These are phyloP conservation scores for Thelephora aurantiotincta DNA, from an alignment of 768 basidiomycete species.

Conservation along the genomic window DNA sequence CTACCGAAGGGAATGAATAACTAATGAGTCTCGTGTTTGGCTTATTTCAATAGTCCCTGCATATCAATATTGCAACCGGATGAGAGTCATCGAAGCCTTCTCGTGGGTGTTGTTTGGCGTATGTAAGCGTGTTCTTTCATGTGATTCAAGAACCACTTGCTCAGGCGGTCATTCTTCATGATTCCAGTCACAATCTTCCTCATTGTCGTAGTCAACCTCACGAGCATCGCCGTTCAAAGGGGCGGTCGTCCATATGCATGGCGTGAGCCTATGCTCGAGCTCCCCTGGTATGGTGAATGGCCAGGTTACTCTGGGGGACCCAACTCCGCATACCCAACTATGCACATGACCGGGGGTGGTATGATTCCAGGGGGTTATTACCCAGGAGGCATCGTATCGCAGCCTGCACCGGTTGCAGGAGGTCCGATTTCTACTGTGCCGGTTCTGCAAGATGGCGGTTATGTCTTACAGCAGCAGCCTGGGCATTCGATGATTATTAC, in stretches of 20 bases:
- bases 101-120: constrained; percentile 60
- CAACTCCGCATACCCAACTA: neutral
- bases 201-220: constrained; percentile 40
- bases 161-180: neutral
- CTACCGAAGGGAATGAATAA: no score
- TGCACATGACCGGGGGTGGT: neutral
- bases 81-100: constrained; percentile 68
- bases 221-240: constrained; percentile 32
- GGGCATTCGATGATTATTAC: constrained; percentile 59
- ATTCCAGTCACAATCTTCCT: constrained; percentile 33
- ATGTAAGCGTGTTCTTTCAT: constrained; percentile 19
- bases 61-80: constrained; percentile 55
- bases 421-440: neutral
- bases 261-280: constrained; percentile 43
- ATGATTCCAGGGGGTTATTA: constrained; percentile 4
- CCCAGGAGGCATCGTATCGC: constrained; percentile 8
- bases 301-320: constrained; percentile 33
- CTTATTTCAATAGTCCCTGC: constrained; percentile 29
- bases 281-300: constrained; percentile 66
- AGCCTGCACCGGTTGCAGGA: constrained; percentile 1
- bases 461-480: constrained; percentile 33
- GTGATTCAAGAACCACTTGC: constrained; percentile 2
- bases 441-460: constrained; percentile 20
- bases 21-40: no score
- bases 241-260: constrained; percentile 42